Evolutionary conservation across 208 protist species (phyloP), one percentile per base, ranked within the genome.

Genomic region (Crithidia brevicula): DNA sequence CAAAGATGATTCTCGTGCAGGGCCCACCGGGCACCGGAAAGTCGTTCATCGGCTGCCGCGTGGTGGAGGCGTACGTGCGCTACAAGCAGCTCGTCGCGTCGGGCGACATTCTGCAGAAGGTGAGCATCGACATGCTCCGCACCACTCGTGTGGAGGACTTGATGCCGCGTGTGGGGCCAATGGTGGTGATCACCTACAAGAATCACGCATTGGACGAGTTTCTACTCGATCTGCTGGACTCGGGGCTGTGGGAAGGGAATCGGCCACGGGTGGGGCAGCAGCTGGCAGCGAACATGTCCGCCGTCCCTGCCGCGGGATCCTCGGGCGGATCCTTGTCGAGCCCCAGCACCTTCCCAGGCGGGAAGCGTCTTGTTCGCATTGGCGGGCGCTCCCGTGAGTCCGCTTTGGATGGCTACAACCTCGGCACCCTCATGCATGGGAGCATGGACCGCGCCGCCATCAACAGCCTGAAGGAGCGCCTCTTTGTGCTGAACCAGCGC

Each of bases 121-220:
- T 96, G 40, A 88, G 83, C 75, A 79, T 95, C 20, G 88, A 91
- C 49, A 57, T 81, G 63, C 77, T 96, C 16, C 56, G 63, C 18
- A 80, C 77, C 16, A 85, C 80, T 34, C 62, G 68, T 13, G 53
- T 74, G 45, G 79, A 79, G 30, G 72, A 89, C 18, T 67, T 96
- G 65, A 74, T 94, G 46, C 90, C 89, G n/a, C 67, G 59, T 16
- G 81, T 93, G 23, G 88, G 89, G 0, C 94, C 93, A 38, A 90
- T 98, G 30, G 86, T 98, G 11, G 83, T 96, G 25, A 92, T 98
- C 67, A 98, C 94, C 63, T 97, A 94, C 76, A 98, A 98, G 61
- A 98, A 98, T 72, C 96, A 98, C 71, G 95, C 96, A n/a, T 78
- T 98, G 20, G 96, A 98, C 67, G 91, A 98, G 75, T 96, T 96